Conservation (phyloP, 1,284 basidiomycete genomes). For the Tilletia caries region DNA sequence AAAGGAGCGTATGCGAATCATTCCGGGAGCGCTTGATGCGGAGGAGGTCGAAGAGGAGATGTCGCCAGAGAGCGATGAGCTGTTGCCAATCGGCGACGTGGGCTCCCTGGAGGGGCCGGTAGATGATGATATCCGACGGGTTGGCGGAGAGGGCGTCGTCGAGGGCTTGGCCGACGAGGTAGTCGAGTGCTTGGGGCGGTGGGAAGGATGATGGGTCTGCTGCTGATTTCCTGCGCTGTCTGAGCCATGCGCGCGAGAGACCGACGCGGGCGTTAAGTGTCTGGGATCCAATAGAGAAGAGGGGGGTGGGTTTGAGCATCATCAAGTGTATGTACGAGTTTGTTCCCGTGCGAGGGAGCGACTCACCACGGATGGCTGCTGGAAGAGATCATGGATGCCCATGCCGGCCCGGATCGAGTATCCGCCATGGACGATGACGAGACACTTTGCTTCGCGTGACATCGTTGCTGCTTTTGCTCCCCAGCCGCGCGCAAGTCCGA, state of each 20-base stretch:
- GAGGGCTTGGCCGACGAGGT: slow-evolving; percentile 76
- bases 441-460: slow-evolving; percentile 73
- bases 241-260: background rate
- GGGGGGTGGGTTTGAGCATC: background rate
- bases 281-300: slow-evolving; percentile 17
- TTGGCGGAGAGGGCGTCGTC: slow-evolving; percentile 72
- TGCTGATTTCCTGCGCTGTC: background rate
- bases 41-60: slow-evolving; percentile 74
- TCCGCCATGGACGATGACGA: slow-evolving; percentile 76
- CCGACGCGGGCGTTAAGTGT: background rate
- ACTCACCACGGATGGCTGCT: slow-evolving; percentile 65
- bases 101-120: slow-evolving; percentile 77
- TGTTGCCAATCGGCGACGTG: slow-evolving; percentile 80
- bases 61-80: slow-evolving; percentile 85
- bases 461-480: slow-evolving; percentile 30
- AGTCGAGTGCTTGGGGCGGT: slow-evolving; percentile 67
- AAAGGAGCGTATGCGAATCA: slow-evolving; percentile 77
- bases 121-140: slow-evolving; percentile 68
- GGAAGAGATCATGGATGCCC: slow-evolving; percentile 76
- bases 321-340: no score
- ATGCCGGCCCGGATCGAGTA: slow-evolving; percentile 70
- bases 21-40: slow-evolving; percentile 77
- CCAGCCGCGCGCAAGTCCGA: background rate
- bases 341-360: slow-evolving; percentile 25
- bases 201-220: slow-evolving; percentile 19